Conservation (phyloP, 192 early-diverging fungal genomes). For the Backusella westeae region DNA sequence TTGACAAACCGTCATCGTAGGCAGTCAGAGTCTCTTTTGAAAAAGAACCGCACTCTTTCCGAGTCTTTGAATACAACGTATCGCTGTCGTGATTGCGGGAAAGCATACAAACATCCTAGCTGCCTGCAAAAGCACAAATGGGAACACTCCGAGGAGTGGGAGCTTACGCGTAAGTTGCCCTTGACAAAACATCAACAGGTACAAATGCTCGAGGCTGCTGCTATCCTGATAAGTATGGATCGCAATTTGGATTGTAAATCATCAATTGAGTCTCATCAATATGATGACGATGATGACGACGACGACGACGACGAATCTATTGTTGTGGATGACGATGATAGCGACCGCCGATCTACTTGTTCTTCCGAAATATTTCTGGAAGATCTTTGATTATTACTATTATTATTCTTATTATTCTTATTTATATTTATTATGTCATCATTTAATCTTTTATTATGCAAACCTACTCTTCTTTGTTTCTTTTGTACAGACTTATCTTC, state of each 20-base stretch:
- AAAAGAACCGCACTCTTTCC: neutral
- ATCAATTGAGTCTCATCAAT: neutral
- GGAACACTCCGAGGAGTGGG: constrained; percentile 68
- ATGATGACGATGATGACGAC: neutral
- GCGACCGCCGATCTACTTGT: neutral
- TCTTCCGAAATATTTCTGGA: constrained; percentile 8
- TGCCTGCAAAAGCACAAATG: constrained; percentile 64
- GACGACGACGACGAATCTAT: constrained; percentile 9
- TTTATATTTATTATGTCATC: neutral
- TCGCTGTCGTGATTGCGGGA: constrained; percentile 57
- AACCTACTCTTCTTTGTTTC: neutral
- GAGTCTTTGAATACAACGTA: constrained; percentile 2
- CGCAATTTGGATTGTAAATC: neutral
- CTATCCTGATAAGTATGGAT: constrained; percentile 56
- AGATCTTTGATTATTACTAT: neutral
- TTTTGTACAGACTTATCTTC: neutral
- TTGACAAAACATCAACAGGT: constrained; percentile 68
- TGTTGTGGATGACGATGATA: neutral
- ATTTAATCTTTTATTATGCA: neutral
- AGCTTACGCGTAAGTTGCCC: constrained; percentile 53
- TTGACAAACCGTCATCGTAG: neutral
- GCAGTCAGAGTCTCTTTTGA: neutral
- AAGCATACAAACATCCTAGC: constrained; percentile 62
- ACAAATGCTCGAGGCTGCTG: constrained; percentile 62
- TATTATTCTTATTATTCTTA: neutral